Conservation (phyloP, 805 yeast species). For the Starmerella floricola region DNA sequence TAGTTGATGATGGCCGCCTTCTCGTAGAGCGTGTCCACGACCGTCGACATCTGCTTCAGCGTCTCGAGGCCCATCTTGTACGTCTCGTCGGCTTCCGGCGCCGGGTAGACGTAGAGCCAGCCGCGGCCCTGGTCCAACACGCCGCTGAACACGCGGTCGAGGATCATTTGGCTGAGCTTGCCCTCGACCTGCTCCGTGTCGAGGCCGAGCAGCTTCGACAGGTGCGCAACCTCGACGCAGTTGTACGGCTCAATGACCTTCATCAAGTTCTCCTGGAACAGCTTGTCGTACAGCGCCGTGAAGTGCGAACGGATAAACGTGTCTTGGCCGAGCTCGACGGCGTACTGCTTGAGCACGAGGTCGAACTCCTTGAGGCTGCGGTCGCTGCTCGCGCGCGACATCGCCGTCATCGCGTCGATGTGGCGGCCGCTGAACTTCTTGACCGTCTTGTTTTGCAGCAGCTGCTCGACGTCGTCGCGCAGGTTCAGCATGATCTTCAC, state of each 20-base stretch:
- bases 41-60: constrained; percentile 73
- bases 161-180: constrained; percentile 88
- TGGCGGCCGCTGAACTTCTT: constrained; percentile 68
- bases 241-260: constrained; percentile 94
- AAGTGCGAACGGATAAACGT: constrained; percentile 83
- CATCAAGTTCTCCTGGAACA: constrained; percentile 82
- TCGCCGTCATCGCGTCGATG: constrained; percentile 91
- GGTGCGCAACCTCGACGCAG: constrained; percentile 84
- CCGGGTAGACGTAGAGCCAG: constrained; percentile 84
- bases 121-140: constrained; percentile 98
- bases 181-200: constrained; percentile 84
- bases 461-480: constrained; percentile 71
- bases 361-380: constrained; percentile 88
- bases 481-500: constrained; percentile 87
- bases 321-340: constrained; percentile 66
- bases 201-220: constrained; percentile 77
- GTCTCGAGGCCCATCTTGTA: constrained; percentile 80
- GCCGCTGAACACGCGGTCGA: constrained; percentile 90
- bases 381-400: constrained; percentile 78
- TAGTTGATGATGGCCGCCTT: constrained; percentile 72
- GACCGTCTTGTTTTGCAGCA: constrained; percentile 62
- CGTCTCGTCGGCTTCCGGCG: constrained; percentile 76
- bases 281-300: constrained; percentile 80
- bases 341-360: constrained; percentile 56
- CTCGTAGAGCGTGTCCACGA: constrained; percentile 82